Base-by-base conservation (phyloP, 768 basidiomycete genomes). In the Sarcomyxa edulis region DNA sequence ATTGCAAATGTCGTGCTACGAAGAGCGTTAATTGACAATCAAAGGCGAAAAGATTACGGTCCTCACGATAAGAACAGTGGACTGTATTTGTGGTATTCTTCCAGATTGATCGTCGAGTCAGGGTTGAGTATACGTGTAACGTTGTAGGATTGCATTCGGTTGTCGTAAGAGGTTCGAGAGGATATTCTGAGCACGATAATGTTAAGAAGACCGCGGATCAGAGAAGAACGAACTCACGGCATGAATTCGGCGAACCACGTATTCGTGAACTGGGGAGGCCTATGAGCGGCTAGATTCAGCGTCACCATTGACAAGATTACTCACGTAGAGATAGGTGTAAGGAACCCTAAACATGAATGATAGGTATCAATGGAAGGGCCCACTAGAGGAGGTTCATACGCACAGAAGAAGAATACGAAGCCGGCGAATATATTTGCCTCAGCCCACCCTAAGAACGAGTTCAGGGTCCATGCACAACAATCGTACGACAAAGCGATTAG, bases 361-460 rank as follows among this genome's bases (percentile, higher is more conserved):
- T 29, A 9, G 40, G 30, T 8, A 6, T 30, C 23, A 16, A 10
- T 12, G 12, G n/a, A 10, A 11, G 18, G 21, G 14, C 5, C 15
- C 26, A 8, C 33, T 14, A 23, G 2, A 22, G 5, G 7, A 9
- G 12, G 25, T 22, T 18, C 43, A 31, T 1, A 44, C 64, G 46
- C 35, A 65, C 78, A 88, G 61, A 79, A 82, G 60, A 87, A 74
- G 57, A 81, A 67, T 2, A 78, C 59, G 48, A 86, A 79, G 20
- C 81, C 76, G 32, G 51, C 60, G 3, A 70, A 56, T 36, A 86
- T 65, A 54, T 87, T 87, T 7, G 79, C 83, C 52, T 81, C 76
- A 3, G 82, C 83, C 84, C 84, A 86, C 83, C 83, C 53, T 20
- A 43, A 65, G n/a, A n/a, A n/a, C n/a, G n/a, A n/a, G n/a, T n/a